Conservation (phyloP, 805 yeast genomes). For the Teunomyces aglyptinius region DNA sequence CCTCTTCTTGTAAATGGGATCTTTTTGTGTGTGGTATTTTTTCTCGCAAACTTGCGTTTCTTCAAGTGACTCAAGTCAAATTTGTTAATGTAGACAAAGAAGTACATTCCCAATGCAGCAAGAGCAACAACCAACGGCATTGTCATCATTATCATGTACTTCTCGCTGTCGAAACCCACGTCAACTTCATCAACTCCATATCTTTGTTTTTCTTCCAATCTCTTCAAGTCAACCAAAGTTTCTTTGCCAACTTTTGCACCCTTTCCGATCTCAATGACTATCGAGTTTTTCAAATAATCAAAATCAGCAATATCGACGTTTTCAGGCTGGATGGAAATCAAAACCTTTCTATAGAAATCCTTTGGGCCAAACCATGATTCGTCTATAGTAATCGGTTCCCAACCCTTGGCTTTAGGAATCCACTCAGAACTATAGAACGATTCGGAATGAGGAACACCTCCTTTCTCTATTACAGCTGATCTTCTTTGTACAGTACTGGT, state of each 20-base stretch:
- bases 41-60: slow-evolving; percentile 27
- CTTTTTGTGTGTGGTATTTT: slow-evolving; percentile 27
- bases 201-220: slow-evolving; percentile 30
- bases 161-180: slow-evolving; percentile 52
- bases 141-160: slow-evolving; percentile 62
- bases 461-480: slow-evolving; percentile 36
- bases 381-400: slow-evolving; percentile 56
- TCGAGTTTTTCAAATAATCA: slow-evolving; percentile 41
- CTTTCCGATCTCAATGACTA: slow-evolving; percentile 47
- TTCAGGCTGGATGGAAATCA: slow-evolving; percentile 74
- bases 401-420: slow-evolving; percentile 61
- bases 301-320: slow-evolving; percentile 64
- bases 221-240: slow-evolving; percentile 42
- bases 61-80: slow-evolving; percentile 43
- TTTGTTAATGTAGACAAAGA: slow-evolving; percentile 57
- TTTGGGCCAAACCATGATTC: slow-evolving; percentile 58
- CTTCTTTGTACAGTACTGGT: slow-evolving; percentile 14
- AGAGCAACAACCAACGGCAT: slow-evolving; percentile 66
- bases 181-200: slow-evolving; percentile 33
- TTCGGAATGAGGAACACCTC: slow-evolving; percentile 29
- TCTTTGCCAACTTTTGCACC: slow-evolving; percentile 55
- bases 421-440: slow-evolving; percentile 73
- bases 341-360: slow-evolving; percentile 53
- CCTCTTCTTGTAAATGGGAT: slow-evolving; percentile 26
- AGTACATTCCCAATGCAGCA: slow-evolving; percentile 60